Conservation (phyloP, 805 yeast genomes). For the Zygoascus tannicola region DNA sequence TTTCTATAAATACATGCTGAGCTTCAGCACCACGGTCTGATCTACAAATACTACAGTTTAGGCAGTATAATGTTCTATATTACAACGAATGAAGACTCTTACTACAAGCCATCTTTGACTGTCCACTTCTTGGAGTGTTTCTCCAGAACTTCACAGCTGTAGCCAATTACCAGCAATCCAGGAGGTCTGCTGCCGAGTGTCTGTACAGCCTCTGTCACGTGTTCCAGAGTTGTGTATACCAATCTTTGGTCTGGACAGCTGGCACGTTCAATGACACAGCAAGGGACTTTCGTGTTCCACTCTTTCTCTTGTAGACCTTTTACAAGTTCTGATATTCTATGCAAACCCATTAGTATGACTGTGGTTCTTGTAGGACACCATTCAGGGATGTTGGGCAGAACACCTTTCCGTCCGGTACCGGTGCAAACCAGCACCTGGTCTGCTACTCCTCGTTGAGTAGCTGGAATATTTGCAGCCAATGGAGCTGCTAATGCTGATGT, state of each 20-base stretch:
- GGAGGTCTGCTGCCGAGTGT: constrained; percentile 85
- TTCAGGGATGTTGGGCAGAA: constrained; percentile 67
- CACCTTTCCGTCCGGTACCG: constrained; percentile 88
- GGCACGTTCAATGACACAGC: constrained; percentile 82
- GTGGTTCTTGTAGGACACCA: constrained; percentile 68
- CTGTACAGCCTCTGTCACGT: constrained; percentile 65
- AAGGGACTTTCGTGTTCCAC: constrained; percentile 70
- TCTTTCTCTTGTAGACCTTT: constrained; percentile 37
- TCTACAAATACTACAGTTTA: too few species aligned
- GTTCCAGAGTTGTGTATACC: constrained; percentile 58
- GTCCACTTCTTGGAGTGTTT: constrained; percentile 30
- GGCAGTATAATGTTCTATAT: too few species aligned
- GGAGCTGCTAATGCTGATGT: constrained; percentile 88
- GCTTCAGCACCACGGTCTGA: too few species aligned
- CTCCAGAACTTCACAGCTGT: constrained; percentile 53
- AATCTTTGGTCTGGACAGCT: constrained; percentile 89
- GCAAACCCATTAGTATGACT: constrained; percentile 82
- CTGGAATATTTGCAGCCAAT: constrained; percentile 70
- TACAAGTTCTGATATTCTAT: constrained; percentile 41
- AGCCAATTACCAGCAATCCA: constrained; percentile 76
- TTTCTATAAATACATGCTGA: too few species aligned
- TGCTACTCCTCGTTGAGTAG: constrained; percentile 84
- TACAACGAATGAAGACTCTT: too few species aligned
- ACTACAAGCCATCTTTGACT: constrained; percentile 37
- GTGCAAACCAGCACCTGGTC: constrained; percentile 91